Percentiles rank a stretch among this genome's conserved stretches.
These are phyloP conservation scores for Persicaria maculosa DNA, from an alignment of 148 eudicot genomes.

Conservation along the genomic window DNA sequence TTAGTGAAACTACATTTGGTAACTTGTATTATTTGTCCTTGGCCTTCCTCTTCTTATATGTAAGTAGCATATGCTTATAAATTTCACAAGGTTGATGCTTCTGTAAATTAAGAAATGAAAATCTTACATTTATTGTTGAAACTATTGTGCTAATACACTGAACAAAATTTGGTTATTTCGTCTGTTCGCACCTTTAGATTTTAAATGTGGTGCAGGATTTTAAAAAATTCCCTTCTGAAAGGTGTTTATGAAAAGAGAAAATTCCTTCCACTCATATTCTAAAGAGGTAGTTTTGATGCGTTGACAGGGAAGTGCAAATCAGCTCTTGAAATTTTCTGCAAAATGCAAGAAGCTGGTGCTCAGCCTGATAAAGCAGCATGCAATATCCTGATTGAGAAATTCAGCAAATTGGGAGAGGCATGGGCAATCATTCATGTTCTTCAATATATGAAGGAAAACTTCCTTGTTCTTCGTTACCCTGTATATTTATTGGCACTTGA, in stretches of 20 bases:
- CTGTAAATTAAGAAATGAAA: background rate
- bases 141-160: background rate
- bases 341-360: constrained; percentile 73
- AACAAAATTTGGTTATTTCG: background rate
- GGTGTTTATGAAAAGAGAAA: too few relatives aligned
- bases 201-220: background rate
- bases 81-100: background rate
- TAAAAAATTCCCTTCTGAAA: background rate
- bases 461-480: constrained; percentile 60
- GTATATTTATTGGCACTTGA: constrained; percentile 49
- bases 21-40: background rate
- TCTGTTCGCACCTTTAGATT: background rate
- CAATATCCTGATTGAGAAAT: constrained; percentile 68
- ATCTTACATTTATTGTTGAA: background rate
- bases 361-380: constrained; percentile 86
- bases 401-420: constrained; percentile 46
- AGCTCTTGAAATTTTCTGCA: constrained; percentile 57
- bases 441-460: constrained; percentile 64
- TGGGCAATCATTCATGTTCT: constrained; percentile 52
- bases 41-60: background rate
- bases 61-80: background rate
- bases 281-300: background rate
- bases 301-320: constrained; percentile 51
- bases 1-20: constrained; percentile 22
- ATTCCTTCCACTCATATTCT: background rate